phyloP scores from a whole-genome alignment of 2,329 filamentous ascomycete species.

The Tolypocladium tundrense region DNA sequence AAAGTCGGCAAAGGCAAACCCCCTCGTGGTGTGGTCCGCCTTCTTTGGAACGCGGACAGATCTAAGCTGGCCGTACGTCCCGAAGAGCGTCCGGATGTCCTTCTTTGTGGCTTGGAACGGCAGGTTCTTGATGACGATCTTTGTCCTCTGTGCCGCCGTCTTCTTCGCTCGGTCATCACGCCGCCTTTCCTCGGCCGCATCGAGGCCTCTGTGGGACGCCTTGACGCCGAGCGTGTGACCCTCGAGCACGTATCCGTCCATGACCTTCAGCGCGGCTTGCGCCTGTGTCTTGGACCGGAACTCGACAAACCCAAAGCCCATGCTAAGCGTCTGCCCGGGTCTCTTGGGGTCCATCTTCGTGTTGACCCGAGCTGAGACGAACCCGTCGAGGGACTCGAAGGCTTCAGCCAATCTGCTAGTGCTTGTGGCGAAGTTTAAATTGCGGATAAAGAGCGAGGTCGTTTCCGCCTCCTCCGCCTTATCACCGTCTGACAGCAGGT shows the following conservation, averaged over 20 bases:
- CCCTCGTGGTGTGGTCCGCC: constrained; percentile 77
- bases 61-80: constrained; percentile 82
- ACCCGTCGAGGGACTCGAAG: constrained; percentile 76
- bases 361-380: constrained; percentile 82
- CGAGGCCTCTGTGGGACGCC: constrained; percentile 74
- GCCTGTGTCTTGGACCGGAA: constrained; percentile 73
- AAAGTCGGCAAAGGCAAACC: constrained; percentile 96
- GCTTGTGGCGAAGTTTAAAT: constrained; percentile 85
- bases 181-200: constrained; percentile 78
- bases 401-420: constrained; percentile 63
- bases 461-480: constrained; percentile 47
- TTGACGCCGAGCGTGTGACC: constrained; percentile 78
- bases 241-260: constrained; percentile 84
- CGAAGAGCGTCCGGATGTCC: constrained; percentile 76
- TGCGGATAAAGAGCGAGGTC: constrained; percentile 84
- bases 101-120: constrained; percentile 94
- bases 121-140: constrained; percentile 96
- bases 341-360: constrained; percentile 90
- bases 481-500: constrained; percentile 52
- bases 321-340: constrained; percentile 77
- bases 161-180: constrained; percentile 79
- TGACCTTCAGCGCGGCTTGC: constrained; percentile 66
- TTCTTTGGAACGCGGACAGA: constrained; percentile 93
- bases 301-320: constrained; percentile 95
- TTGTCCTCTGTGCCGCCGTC: constrained; percentile 64